Conservation (phyloP, 2,329 filamentous ascomycete species). For the Pseudocercospora fuligena region DNA sequence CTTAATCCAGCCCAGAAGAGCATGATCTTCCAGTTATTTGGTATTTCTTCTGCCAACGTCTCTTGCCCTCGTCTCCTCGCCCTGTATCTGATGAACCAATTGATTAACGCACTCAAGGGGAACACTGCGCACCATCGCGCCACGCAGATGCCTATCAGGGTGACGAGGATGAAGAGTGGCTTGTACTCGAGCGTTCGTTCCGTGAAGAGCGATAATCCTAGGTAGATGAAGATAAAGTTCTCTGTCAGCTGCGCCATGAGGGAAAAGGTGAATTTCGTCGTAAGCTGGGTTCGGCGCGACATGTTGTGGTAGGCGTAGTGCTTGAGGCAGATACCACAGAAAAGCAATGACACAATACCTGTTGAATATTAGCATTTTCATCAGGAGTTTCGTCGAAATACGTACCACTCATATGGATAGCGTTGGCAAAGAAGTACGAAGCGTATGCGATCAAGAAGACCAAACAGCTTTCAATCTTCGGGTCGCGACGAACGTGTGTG, state of each 20-base stretch:
- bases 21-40: constrained; percentile 98
- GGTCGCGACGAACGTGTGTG: constrained; percentile 87
- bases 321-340: constrained; percentile 97
- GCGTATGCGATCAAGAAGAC: constrained; percentile 94
- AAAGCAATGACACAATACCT: constrained; percentile 95
- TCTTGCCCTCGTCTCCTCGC: constrained; percentile 77
- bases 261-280: constrained; percentile 97
- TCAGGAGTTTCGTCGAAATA: constrained; percentile 16
- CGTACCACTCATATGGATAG: constrained; percentile 91
- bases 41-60: constrained; percentile 77
- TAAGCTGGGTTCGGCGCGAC: constrained; percentile 95
- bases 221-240: constrained; percentile 99
- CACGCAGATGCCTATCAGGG: constrained; percentile 86
- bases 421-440: constrained; percentile 97
- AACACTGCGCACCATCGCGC: constrained; percentile 95
- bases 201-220: constrained; percentile 92
- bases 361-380: constrained; percentile 22
- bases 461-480: constrained; percentile 95
- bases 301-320: constrained; percentile 99
- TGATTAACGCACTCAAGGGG: constrained; percentile 85
- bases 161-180: constrained; percentile 91
- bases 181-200: constrained; percentile 88
- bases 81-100: constrained; percentile 88
- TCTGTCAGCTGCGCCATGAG: constrained; percentile 93
- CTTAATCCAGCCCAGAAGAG: constrained; percentile 98